Percentiles rank a stretch among this genome's conserved stretches.
These are phyloP conservation scores for Scheffersomyces stipitis DNA, from an alignment of 805 yeast genomes.

Conservation along the genomic window DNA sequence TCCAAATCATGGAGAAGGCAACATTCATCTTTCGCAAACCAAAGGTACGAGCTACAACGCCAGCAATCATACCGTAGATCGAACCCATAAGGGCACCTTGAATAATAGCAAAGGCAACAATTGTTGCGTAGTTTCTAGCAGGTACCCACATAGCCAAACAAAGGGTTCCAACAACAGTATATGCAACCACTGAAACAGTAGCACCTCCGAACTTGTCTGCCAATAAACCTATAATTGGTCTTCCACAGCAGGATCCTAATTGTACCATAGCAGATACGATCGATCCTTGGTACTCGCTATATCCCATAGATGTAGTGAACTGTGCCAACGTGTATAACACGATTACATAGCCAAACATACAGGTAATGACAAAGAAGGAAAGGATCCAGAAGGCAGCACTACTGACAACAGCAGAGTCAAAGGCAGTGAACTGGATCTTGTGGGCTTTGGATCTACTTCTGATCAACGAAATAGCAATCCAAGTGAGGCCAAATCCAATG, in stretches of 20 bases:
- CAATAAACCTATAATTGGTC: slow-evolving; percentile 19
- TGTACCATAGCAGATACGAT: slow-evolving; percentile 25
- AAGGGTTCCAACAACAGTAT: slow-evolving; percentile 14
- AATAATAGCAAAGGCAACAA: slow-evolving; percentile 12
- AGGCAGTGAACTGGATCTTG: slow-evolving; percentile 11
- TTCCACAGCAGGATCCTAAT: slow-evolving; percentile 18
- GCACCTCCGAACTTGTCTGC: slow-evolving; percentile 16
- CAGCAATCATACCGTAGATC: slow-evolving; percentile 18
- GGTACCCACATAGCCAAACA: slow-evolving; percentile 26
- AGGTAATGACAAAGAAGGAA: slow-evolving; percentile 14
- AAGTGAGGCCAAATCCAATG: slow-evolving; percentile 7
- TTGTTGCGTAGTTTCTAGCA: slow-evolving; percentile 18
- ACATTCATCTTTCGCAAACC: slow-evolving; percentile 20
- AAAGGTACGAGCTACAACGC: slow-evolving; percentile 16
- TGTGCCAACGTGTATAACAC: slow-evolving; percentile 24
- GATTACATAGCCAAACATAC: slow-evolving; percentile 26
- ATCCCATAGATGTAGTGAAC: slow-evolving; percentile 21
- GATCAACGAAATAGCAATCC: slow-evolving; percentile 6
- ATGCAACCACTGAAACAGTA: slow-evolving; percentile 14
- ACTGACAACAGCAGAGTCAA: slow-evolving; percentile 11
- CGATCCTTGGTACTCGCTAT: slow-evolving; percentile 21
- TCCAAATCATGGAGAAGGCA: slow-evolving; percentile 21
- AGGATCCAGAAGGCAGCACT: slow-evolving; percentile 17
- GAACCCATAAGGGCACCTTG: slow-evolving; percentile 22
- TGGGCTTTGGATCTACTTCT: slow-evolving; percentile 11